Evolutionary conservation across 2,329 filamentous ascomycete genomes (phyloP).

Genomic region (Myriosclerotinia duriaeana): DNA sequence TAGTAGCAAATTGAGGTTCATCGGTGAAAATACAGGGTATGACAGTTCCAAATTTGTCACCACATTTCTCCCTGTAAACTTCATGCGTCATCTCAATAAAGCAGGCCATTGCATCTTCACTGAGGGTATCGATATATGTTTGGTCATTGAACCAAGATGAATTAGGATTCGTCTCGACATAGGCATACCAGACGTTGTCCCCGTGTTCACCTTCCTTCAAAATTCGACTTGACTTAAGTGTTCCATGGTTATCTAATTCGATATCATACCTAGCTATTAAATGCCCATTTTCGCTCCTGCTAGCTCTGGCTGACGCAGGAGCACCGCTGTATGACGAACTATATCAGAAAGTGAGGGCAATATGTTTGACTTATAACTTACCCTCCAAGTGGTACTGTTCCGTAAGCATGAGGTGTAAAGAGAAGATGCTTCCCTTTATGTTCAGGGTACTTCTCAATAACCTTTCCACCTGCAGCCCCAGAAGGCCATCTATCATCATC

Average conservation of each 20-base stretch:
- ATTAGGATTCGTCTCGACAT: slow-evolving; percentile 38
- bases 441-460: slow-evolving; percentile 36
- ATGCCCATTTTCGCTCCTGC: slow-evolving; percentile 29
- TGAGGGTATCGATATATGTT: slow-evolving; percentile 41
- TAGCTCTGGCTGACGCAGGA: slow-evolving; percentile 16
- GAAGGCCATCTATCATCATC: slow-evolving; percentile 42
- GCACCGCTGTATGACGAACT: slow-evolving; percentile 16
- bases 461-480: slow-evolving; percentile 38
- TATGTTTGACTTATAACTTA: not conserved
- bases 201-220: slow-evolving; percentile 32
- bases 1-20: slow-evolving; percentile 41
- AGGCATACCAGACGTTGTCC: slow-evolving; percentile 40
- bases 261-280: slow-evolving; percentile 37
- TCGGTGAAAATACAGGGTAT: slow-evolving; percentile 42
- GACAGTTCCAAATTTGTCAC: slow-evolving; percentile 38
- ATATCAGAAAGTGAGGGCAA: slow-evolving; percentile 8
- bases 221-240: slow-evolving; percentile 32
- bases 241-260: slow-evolving; percentile 33
- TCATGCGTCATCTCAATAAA: slow-evolving; percentile 41
- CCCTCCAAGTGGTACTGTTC: slow-evolving; percentile 18
- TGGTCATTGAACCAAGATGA: slow-evolving; percentile 41
- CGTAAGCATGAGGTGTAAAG: slow-evolving; percentile 34
- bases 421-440: slow-evolving; percentile 38
- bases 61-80: slow-evolving; percentile 38
- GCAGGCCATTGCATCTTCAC: slow-evolving; percentile 34